Percentiles rank a stretch among this genome's conserved stretches.
Evolutionary conservation across 495 filamentous ascomycete genomes (phyloP).

Genomic region (Aspergillus bertholletiae): DNA sequence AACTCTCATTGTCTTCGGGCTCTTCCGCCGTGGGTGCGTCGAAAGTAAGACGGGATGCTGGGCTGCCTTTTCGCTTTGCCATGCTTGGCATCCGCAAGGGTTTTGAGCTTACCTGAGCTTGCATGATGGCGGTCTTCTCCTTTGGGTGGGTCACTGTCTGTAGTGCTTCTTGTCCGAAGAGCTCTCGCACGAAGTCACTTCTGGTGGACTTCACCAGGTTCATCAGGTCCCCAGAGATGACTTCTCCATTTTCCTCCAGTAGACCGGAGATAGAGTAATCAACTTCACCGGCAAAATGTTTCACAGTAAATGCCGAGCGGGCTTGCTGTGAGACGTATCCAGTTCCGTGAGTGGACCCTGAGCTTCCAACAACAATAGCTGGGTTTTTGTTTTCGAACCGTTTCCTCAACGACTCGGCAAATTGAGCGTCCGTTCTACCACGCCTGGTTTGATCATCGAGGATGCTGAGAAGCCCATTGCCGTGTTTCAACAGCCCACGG

Average conservation of each 20-base stretch:
- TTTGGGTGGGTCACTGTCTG: slow-evolving; percentile 87
- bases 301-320: slow-evolving; percentile 78
- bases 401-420: slow-evolving; percentile 84
- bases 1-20: slow-evolving; percentile 50
- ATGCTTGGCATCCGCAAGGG: slow-evolving; percentile 90
- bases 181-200: slow-evolving; percentile 80
- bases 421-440: slow-evolving; percentile 80
- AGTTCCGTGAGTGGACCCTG: slow-evolving; percentile 67
- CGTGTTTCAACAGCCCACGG: slow-evolving; percentile 81
- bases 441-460: slow-evolving; percentile 92
- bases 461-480: slow-evolving; percentile 90
- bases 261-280: slow-evolving; percentile 85
- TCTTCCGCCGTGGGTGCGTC: slow-evolving; percentile 45
- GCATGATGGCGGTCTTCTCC: slow-evolving; percentile 87
- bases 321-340: slow-evolving; percentile 79
- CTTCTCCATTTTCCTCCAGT: slow-evolving; percentile 91
- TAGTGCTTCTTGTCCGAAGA: slow-evolving; percentile 91
- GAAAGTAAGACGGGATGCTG: slow-evolving; percentile 34
- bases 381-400: slow-evolving; percentile 93
- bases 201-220: slow-evolving; percentile 86
- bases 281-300: slow-evolving; percentile 95
- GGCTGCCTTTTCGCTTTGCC: slow-evolving; percentile 66
- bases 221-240: slow-evolving; percentile 93
- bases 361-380: slow-evolving; percentile 71
- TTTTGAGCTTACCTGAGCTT: slow-evolving; percentile 93